Conservation (phyloP, 345 rosid species). For the Populus alba region DNA sequence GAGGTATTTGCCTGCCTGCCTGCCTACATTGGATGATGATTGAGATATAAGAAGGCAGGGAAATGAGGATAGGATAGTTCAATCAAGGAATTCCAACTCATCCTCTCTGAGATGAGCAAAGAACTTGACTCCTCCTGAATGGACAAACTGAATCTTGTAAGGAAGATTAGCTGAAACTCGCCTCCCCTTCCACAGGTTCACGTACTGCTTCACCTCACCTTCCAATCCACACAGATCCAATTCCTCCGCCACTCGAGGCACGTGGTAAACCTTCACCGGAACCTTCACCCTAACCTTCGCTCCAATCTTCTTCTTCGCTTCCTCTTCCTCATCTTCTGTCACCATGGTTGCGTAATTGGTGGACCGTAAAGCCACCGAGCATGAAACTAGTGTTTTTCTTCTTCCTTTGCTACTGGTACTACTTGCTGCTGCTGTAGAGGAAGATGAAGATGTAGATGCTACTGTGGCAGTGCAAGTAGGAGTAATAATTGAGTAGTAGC, state of each 20-base stretch:
- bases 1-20: neutral
- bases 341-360: neutral
- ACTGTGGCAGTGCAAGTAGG: neutral
- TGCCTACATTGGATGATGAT: neutral
- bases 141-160: constrained; percentile 64
- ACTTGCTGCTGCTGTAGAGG: neutral
- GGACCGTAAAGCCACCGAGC: constrained; percentile 3
- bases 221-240: constrained; percentile 75
- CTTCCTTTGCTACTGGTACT: neutral
- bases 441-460: neutral
- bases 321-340: constrained; percentile 16
- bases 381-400: neutral
- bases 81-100: constrained; percentile 66
- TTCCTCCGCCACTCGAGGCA: constrained; percentile 69
- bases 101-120: constrained; percentile 81
- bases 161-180: constrained; percentile 79
- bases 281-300: constrained; percentile 68
- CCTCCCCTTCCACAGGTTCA: constrained; percentile 71
- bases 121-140: constrained; percentile 83
- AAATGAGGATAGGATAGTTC: neutral
- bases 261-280: constrained; percentile 86
- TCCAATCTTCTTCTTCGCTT: constrained; percentile 46
- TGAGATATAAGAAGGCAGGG: neutral
- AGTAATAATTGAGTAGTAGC: neutral
- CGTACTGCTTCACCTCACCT: constrained; percentile 71